Base-by-base conservation (phyloP, 352 stramenopile genomes). In the Globisporangium paddicum region DNA sequence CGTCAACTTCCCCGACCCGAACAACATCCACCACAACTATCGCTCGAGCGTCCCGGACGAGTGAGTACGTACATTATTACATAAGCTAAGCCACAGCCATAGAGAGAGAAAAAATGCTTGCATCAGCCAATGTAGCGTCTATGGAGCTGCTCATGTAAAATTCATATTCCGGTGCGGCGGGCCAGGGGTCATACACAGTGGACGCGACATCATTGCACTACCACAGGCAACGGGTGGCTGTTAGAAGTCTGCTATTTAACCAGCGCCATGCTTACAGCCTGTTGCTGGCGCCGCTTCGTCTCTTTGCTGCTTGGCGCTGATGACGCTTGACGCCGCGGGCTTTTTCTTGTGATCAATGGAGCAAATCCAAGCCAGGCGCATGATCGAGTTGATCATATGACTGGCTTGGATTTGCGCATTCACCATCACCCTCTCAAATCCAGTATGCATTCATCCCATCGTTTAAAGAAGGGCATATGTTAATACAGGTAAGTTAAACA, bases 1-100 rank as follows among this genome's bases (percentile, higher is more conserved):
- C 23, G 79, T 90, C 55, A 79, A 88, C 38, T 77, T 80, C 37
- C 73, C 72, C 1, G 72, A 85, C 48, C 67, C 58, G 26, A 60
- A 38, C 44, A 64, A 45, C 32, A 34, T 49, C 25, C 41, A 44
- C 21, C 30, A 51, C n/a, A 38, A 60, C 54, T 51, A 37, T 3
- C 34, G 37, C 11, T 49, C 55, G 35, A 55, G 32, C 19, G 25
- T 47, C 25, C 26, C 44, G 46, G 26, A 62, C 28, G 35, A 40
- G 47, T 53, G 14, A 53, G n/a, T n/a, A n/a, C n/a, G n/a, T n/a
- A n/a, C n/a, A 5, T 19, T 13, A 26, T 38, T 1, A 34, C 25
- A 52, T 16, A 18, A 52, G 19, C 35, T 10, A 35, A 35, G 32
- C 32, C 8, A 35, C 11, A 40, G 11, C 11, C 13, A 40, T 40